phyloP scores from a whole-genome alignment of 139 green algal species.

The Chlorella sp. region DNA sequence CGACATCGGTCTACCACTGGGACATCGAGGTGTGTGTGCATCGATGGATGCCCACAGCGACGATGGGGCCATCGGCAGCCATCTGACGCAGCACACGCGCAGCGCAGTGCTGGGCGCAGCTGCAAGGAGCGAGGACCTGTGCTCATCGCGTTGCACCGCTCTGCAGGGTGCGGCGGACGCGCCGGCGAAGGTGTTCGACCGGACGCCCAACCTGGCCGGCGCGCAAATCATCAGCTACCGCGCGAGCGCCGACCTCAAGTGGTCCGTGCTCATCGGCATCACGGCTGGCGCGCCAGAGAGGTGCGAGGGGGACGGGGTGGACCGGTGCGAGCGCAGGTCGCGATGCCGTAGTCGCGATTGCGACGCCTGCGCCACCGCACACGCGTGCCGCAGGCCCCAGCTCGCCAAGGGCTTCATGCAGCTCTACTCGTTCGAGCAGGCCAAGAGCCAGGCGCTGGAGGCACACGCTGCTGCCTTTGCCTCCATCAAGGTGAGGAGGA shows the following conservation, averaged over 20 bases:
- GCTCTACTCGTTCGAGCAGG: slow-evolving; percentile 95
- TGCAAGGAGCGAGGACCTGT: not conserved
- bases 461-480: slow-evolving; percentile 94
- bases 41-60: too few relatives aligned
- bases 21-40: slow-evolving; percentile 88
- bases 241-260: slow-evolving; percentile 83
- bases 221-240: slow-evolving; percentile 99
- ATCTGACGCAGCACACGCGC: not conserved
- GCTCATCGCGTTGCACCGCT: not conserved
- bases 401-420: slow-evolving; percentile 99
- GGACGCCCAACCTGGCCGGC: slow-evolving; percentile 87
- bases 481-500: slow-evolving; percentile 63
- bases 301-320: slow-evolving; percentile 21
- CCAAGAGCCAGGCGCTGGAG: slow-evolving; percentile 93
- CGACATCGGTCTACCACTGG: slow-evolving; percentile 94
- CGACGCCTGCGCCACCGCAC: too few relatives aligned
- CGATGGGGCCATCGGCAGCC: too few relatives aligned
- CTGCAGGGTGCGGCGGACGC: slow-evolving; percentile 55
- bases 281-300: slow-evolving; percentile 83
- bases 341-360: not conserved
- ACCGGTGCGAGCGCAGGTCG: not conserved
- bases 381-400: slow-evolving; percentile 78
- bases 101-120: not conserved
- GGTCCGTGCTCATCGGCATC: slow-evolving; percentile 97
- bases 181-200: slow-evolving; percentile 94